Evolutionary conservation across 192 early-diverging fungal genomes (phyloP).

Genomic region (Obelidium mucronatum): DNA sequence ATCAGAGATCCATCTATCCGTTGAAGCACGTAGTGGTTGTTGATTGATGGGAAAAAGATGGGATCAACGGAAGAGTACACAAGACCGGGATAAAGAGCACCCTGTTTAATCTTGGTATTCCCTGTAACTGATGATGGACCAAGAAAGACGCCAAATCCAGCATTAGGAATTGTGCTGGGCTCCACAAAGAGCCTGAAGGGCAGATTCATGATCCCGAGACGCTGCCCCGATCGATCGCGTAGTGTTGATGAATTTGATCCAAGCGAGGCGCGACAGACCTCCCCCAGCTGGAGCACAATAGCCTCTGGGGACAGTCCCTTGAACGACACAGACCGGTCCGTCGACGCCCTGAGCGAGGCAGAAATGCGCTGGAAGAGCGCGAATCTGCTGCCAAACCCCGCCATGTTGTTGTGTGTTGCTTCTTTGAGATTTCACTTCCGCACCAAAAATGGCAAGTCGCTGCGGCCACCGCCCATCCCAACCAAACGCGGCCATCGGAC

Average conservation of each 20-base stretch:
- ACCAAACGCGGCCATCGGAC: too few species aligned
- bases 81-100: slow-evolving; percentile 30
- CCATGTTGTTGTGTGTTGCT: not conserved
- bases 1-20: slow-evolving; percentile 27
- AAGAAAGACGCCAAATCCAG: slow-evolving; percentile 22
- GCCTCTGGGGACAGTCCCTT: not conserved
- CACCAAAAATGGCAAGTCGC: too few species aligned
- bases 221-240: too few species aligned
- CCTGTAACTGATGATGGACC: not conserved
- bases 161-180: not conserved
- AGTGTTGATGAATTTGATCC: not conserved
- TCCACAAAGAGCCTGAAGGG: not conserved
- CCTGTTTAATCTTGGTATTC: not conserved
- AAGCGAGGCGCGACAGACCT: not conserved
- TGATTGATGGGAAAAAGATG: slow-evolving; percentile 28
- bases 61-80: slow-evolving; percentile 27
- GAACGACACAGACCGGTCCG: not conserved
- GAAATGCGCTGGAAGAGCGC: not conserved
- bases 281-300: not conserved
- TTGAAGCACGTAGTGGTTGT: slow-evolving; percentile 25
- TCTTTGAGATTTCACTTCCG: too few species aligned
- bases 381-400: not conserved
- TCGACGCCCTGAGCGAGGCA: not conserved
- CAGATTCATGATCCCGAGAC: too few species aligned
- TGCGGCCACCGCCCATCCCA: too few species aligned